Evolutionary conservation across 768 basidiomycete species (phyloP), one percentile per base, ranked within the genome.

Genomic region (Fomitopsis serialis): DNA sequence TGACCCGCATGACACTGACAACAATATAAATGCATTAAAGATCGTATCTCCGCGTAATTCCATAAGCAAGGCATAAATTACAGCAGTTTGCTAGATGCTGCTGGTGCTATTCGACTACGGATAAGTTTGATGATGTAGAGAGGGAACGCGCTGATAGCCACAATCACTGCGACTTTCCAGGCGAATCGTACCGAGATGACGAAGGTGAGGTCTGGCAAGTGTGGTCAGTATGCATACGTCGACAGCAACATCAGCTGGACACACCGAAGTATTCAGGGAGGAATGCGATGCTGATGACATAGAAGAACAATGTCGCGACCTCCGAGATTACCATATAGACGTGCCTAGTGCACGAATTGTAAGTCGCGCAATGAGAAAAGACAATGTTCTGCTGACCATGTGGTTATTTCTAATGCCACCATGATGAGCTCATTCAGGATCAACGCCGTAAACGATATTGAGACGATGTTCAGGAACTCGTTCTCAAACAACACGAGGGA

Each of bases 251-350:
- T 32, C 29, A 11, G 29, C 27, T 35, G 54, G 36, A 37, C 25
- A 72, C 88, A 98, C 96, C 96, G 67, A 99, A 99, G 71, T 96
- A 99, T 69, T 93, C 92, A 0, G 95, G 96, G 40, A 99, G 72
- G 70, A 99, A 94, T 0, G 85, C 83, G 58, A 99, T 97, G 65
- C 92, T 95, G 44, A 90, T 74, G 45, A 89, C 82, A 64, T 99
- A 99, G 55, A 99, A 76, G 57, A 87, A 74, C 24, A 96, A 77
- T 0, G 97, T 98, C 32, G 86, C 87, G 34, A 98, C 74, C 66
- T 97, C 93, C 1, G 92, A 87, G 37, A 96, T 74, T 49, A 95
- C 80, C 96, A 98, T 98, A 70, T 97, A 97, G 3, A 84, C 63
- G 70, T 99, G 97, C 93, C 92, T 94, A 54, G 7, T 11, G 6